Percentiles rank a stretch among this genome's conserved stretches.
Conservation (phyloP, 169 alveolate genomes). For the Plasmodium berghei region DNA sequence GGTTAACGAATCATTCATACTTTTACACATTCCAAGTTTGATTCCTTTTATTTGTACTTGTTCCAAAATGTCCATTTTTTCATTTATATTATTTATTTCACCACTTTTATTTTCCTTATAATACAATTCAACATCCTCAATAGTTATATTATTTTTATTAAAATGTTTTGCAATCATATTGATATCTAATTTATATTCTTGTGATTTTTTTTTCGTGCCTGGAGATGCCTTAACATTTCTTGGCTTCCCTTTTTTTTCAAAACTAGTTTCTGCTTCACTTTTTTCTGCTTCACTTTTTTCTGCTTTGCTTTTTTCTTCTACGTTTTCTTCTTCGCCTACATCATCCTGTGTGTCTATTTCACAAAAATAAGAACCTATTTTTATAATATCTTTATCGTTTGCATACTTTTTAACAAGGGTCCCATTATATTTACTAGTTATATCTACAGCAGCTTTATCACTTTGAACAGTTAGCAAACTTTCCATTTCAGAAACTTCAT, state of each 20-base stretch:
- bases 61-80: conserved; percentile 13
- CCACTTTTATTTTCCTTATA: conserved; percentile 11
- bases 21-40: conserved; percentile 65
- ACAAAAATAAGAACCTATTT: conserved; percentile 87
- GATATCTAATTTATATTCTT: conserved; percentile 28
- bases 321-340: conserved; percentile 16
- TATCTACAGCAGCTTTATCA: conserved; percentile 95
- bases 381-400: conserved; percentile 88
- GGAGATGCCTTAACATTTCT: conserved; percentile 58
- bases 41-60: conserved; percentile 56
- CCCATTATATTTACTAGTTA: conserved; percentile 94
- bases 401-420: conserved; percentile 89
- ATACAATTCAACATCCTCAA: conserved; percentile 52
- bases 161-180: conserved; percentile 13
- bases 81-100: neutral
- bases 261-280: neutral
- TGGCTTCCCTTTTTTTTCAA: neutral
- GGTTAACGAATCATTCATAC: conserved; percentile 50
- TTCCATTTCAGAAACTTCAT: conserved; percentile 93
- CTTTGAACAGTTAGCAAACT: conserved; percentile 94
- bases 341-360: conserved; percentile 87
- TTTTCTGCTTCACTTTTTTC: neutral
- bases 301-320: neutral
- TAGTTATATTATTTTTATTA: conserved; percentile 12
- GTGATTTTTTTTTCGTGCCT: conserved; percentile 62